Conservation (phyloP, 1,284 basidiomycete species). For the Heterobasidion parviporum region DNA sequence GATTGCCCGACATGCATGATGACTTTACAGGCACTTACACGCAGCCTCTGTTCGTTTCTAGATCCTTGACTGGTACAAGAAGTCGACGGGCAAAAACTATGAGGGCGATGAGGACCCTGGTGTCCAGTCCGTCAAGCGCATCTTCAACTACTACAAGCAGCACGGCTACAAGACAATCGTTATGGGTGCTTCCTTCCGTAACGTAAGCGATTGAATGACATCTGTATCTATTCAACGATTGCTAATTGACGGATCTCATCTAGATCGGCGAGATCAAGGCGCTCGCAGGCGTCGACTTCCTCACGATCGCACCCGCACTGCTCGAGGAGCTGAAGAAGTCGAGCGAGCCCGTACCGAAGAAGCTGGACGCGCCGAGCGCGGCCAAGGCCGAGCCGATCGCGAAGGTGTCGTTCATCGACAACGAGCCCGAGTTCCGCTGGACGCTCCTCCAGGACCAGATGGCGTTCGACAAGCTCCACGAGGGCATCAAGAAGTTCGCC, state of each 20-base stretch:
- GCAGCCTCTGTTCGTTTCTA: conserved; percentile 18
- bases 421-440: conserved; percentile 97
- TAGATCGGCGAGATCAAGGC: conserved; percentile 89
- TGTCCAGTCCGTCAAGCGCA: conserved; percentile 91
- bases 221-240: conserved; percentile 8
- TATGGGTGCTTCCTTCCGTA: conserved; percentile 99
- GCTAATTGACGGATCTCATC: conserved; percentile 1
- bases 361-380: conserved; percentile 64
- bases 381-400: conserved; percentile 52
- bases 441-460: conserved; percentile 84
- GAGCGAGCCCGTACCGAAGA: conserved; percentile 72
- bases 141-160: conserved; percentile 99
- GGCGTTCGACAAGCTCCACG: conserved; percentile 95
- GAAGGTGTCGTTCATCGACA: conserved; percentile 85
- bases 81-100: conserved; percentile 78
- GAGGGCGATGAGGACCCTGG: conserved; percentile 92
- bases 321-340: conserved; percentile 91
- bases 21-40: background rate
- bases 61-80: conserved; percentile 98
- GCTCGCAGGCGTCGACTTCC: conserved; percentile 93
- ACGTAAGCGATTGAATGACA: conserved; percentile 40
- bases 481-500: conserved; percentile 96
- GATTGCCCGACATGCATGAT: background rate
- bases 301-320: conserved; percentile 88
- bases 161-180: conserved; percentile 98